phyloP scores from a whole-genome alignment of 1,284 basidiomycete species.

The Porodaedalea pini region DNA sequence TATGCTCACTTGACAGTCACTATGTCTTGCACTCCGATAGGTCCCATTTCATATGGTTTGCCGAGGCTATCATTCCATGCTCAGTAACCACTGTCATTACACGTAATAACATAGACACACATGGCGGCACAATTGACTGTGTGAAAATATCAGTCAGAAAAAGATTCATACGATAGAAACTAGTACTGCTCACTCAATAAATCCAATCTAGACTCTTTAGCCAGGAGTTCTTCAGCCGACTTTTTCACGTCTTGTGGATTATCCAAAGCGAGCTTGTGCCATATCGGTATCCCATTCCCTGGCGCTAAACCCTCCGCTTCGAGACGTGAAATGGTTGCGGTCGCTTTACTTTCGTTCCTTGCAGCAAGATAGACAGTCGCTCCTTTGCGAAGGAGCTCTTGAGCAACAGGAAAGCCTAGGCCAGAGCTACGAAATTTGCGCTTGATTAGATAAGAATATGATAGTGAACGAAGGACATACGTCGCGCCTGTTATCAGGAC shows the following conservation, averaged over 20 bases:
- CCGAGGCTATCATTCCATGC: neutral
- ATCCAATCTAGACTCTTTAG: conserved; percentile 15
- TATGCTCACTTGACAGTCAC: neutral
- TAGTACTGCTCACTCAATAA: conserved; percentile 14
- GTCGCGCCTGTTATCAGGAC: conserved; percentile 31
- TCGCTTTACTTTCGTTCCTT: conserved; percentile 20
- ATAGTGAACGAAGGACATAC: neutral
- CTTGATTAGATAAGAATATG: neutral
- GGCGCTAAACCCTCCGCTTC: conserved; percentile 12
- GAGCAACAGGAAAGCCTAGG: conserved; percentile 23
- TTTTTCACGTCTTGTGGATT: conserved; percentile 14
- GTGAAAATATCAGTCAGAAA: neutral
- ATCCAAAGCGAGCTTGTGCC: conserved; percentile 14
- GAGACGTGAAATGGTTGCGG: conserved; percentile 13
- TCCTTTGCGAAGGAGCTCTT: conserved; percentile 23
- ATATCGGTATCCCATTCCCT: conserved; percentile 10
- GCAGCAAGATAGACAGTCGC: conserved; percentile 25
- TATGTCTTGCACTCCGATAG: conserved; percentile 2
- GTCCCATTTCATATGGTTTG: neutral
- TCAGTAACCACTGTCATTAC: neutral
- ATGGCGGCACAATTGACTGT: neutral
- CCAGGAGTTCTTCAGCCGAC: conserved; percentile 16
- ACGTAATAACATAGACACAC: neutral
- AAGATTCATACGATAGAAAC: neutral
- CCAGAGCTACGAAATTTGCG: conserved; percentile 19